Conservation (phyloP, 768 basidiomycete genomes). For the Ramaria sp. region DNA sequence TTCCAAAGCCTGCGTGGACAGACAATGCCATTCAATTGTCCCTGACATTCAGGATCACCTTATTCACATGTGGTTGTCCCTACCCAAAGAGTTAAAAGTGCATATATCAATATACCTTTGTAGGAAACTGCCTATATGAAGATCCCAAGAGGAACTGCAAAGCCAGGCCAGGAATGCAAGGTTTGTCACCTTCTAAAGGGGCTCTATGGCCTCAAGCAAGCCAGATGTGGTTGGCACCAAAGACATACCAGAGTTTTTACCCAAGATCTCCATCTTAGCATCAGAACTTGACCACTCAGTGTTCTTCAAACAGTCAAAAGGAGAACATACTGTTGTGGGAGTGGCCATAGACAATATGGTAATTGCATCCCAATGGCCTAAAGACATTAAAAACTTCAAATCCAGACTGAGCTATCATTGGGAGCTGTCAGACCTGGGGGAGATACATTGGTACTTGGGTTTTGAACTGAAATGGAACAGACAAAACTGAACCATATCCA, state of each 20-base stretch:
- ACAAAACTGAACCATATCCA: background rate
- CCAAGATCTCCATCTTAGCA: no score
- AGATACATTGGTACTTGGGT: no score
- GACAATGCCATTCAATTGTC: no score
- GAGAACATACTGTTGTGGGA: no score
- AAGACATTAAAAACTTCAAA: background rate
- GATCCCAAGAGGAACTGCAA: conserved; percentile 16
- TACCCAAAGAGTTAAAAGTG: conserved; percentile 18
- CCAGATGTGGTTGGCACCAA: conserved; percentile 25
- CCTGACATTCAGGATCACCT: no score
- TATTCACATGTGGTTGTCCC: no score
- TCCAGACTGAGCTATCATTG: background rate
- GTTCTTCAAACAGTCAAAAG: background rate
- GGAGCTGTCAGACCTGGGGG: conserved; percentile 4
- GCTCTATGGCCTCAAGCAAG: conserved; percentile 35
- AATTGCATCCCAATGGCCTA: background rate
- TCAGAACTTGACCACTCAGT: background rate
- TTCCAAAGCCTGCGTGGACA: no score
- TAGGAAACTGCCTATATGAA: conserved; percentile 17
- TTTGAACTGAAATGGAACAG: conserved; percentile 2
- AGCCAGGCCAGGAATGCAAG: conserved; percentile 17
- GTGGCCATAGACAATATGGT: background rate
- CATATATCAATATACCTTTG: conserved; percentile 13
- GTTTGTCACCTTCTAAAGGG: conserved; percentile 24
- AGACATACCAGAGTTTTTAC: no score